Conservation (phyloP, 2,329 filamentous ascomycete genomes). For the Phialocephala sp. region DNA sequence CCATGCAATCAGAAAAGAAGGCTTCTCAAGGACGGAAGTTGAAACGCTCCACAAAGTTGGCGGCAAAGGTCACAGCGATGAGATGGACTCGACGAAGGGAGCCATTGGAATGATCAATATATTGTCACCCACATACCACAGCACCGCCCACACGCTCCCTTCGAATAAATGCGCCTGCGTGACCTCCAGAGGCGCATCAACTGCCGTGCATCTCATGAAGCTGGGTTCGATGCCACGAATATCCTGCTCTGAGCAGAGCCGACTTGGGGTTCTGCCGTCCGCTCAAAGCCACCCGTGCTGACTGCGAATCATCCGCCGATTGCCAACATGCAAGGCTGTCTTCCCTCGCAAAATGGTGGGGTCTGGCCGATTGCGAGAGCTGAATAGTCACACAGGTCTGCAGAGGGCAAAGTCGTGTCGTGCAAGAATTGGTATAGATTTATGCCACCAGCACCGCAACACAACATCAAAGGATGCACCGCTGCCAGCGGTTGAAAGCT, state of each 20-base stretch:
- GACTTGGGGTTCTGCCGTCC: not conserved
- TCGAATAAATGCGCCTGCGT: not conserved
- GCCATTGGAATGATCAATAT: slow-evolving; percentile 10
- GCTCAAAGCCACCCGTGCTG: slow-evolving; percentile 10
- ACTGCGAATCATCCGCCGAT: slow-evolving; percentile 8
- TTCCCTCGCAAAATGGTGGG: not conserved
- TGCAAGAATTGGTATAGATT: slow-evolving; percentile 15
- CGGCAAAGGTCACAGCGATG: slow-evolving; percentile 8
- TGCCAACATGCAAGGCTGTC: not conserved
- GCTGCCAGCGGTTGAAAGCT: not conserved
- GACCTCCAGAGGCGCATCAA: not conserved
- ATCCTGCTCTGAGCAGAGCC: not conserved
- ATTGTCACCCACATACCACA: slow-evolving; percentile 8
- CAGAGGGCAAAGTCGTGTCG: slow-evolving; percentile 8
- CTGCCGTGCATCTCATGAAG: not conserved
- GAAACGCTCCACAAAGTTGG: slow-evolving; percentile 1
- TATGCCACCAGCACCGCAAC: not conserved
- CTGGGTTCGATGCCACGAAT: not conserved
- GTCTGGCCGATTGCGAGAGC: not conserved
- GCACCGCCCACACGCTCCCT: not conserved
- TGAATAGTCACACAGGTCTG: not conserved
- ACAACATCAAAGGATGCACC: not conserved
- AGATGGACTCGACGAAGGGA: not conserved
- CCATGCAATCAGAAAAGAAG: not conserved
- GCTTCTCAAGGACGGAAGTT: not conserved